Conservation (phyloP, 192 early-diverging fungal species). For the Entomortierella beljakovae region DNA sequence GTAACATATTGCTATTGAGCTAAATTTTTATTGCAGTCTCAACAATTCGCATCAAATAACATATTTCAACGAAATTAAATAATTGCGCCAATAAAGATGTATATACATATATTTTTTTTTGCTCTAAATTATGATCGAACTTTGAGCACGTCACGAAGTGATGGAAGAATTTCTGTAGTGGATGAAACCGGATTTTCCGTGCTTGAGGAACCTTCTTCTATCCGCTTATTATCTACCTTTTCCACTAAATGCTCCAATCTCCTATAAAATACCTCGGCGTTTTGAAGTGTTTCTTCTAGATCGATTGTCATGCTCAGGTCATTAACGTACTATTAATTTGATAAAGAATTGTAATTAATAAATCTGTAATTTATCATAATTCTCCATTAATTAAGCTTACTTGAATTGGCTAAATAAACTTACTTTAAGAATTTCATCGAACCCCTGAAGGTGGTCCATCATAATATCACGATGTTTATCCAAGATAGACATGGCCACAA, state of each 20-base stretch:
- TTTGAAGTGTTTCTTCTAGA: conserved; percentile 79
- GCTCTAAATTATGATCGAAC: background rate
- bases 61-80: too few species aligned
- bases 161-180: conserved; percentile 2
- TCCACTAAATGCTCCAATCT: conserved; percentile 65
- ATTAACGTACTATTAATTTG: conserved; percentile 76
- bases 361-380: too few species aligned
- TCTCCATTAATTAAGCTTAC: too few species aligned
- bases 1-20: too few species aligned
- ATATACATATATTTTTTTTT: background rate
- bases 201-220: conserved; percentile 1
- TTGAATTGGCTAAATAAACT: too few species aligned
- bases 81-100: too few species aligned
- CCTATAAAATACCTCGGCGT: conserved; percentile 81
- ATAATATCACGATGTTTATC: conserved; percentile 87
- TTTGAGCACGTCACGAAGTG: conserved; percentile 7
- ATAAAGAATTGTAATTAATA: background rate
- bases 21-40: too few species aligned
- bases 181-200: too few species aligned
- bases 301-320: conserved; percentile 84
- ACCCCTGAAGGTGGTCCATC: conserved; percentile 81
- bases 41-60: too few species aligned
- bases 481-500: conserved; percentile 96
- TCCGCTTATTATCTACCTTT: conserved; percentile 56
- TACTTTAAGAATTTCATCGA: conserved; percentile 95